Conservation (phyloP, 805 yeast species). For the Metschnikowia lachancei region DNA sequence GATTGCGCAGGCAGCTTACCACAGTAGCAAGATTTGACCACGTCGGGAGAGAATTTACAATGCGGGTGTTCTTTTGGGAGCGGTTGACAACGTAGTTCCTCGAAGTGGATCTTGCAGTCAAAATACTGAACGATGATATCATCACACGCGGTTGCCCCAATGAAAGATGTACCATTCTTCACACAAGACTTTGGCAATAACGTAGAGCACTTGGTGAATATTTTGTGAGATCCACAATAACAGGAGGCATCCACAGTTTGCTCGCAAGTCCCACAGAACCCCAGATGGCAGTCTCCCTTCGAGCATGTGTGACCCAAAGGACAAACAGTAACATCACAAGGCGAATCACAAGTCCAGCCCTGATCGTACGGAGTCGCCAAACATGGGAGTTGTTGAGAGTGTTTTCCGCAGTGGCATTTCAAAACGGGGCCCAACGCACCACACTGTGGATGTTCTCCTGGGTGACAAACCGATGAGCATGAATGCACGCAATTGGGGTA, state of each 20-base stretch:
- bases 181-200: conserved; percentile 35
- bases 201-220: conserved; percentile 45
- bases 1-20: conserved; percentile 57
- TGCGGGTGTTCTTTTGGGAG: conserved; percentile 23
- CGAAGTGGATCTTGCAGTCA: conserved; percentile 64
- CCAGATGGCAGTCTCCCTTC: conserved; percentile 62
- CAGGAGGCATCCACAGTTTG: conserved; percentile 50
- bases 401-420: conserved; percentile 72
- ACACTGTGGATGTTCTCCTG: conserved; percentile 84
- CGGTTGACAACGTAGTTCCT: conserved; percentile 53
- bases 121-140: conserved; percentile 45
- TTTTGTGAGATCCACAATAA: conserved; percentile 67
- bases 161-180: conserved; percentile 18
- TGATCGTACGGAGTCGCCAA: conserved; percentile 60
- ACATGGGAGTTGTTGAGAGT: conserved; percentile 66
- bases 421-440: conserved; percentile 72
- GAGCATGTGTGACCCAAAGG: conserved; percentile 65
- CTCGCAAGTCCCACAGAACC: conserved; percentile 75
- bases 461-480: conserved; percentile 77
- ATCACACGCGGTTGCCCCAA: conserved; percentile 38
- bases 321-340: conserved; percentile 63
- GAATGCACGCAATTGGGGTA: conserved; percentile 64
- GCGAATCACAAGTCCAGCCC: conserved; percentile 66
- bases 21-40: conserved; percentile 71
- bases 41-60: conserved; percentile 65